Evolutionary conservation across 306 rosid genomes (phyloP), one percentile per base, ranked within the genome.

Genomic region (Potentilla sterilis): DNA sequence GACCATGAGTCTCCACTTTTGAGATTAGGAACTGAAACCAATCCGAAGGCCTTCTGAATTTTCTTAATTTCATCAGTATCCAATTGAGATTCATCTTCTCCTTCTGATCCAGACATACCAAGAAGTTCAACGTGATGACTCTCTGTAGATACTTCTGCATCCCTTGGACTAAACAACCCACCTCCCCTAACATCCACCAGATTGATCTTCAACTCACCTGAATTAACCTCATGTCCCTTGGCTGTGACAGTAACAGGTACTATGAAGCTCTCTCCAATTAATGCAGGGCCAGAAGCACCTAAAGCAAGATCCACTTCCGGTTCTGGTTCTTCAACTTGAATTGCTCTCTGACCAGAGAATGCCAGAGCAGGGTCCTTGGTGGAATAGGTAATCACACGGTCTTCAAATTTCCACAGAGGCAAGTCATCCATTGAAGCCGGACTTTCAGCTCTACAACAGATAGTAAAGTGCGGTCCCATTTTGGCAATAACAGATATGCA

Each of bases 371-470:
- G 92, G 79, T 95, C 99, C 83, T 95, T 95, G 59, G 91, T 88
- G 62, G 99, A 96, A 80, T 83, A 85, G 54, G 84, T 72, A 78
- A 83, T 88, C 71, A 84, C 78, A 54, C 81, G 81, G 75, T 90
- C 96, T 87, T 85, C 97, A 70, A 78, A 84, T 79, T 88, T 90
- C 96, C 96, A 89, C 67, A 90, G 87, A 71, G 97, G 93, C 85
- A 95, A 85, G 78, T 85, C 89, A 82, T 88, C 89, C 90, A 92
- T 85, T 40, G 99, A 92, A 74, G 93, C 96, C 40, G 99, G 99
- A 76, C 97, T 95, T 81, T 92, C 99, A 67, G 97, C 97, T 83
- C 91, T 89, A 85, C 99, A 89, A 87, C 97, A 89, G 80, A 95
- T 95, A 37, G 90, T 79, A 75, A 92, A 90, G 84, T 88, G 91